Percentiles rank a stretch among this genome's conserved stretches.
Evolutionary conservation across 2,329 filamentous ascomycete genomes (phyloP).

Genomic region (Fusarium lateritium): DNA sequence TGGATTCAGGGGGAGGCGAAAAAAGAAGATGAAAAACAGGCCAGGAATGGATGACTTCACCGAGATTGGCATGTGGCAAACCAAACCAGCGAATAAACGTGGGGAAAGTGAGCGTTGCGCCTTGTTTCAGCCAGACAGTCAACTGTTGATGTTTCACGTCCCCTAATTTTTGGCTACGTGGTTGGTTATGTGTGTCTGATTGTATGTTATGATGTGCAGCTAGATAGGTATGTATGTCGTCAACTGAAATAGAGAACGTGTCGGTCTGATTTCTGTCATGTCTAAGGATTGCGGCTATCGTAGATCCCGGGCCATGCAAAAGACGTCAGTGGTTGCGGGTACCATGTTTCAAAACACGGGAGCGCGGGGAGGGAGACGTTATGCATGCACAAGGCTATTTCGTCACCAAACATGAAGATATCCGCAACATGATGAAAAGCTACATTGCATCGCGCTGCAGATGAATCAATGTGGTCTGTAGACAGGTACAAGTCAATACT

Average conservation of each 20-base stretch:
- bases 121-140: slow-evolving; percentile 27
- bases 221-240: slow-evolving; percentile 9
- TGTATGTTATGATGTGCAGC: slow-evolving; percentile 12
- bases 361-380: slow-evolving; percentile 10
- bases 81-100: slow-evolving; percentile 18
- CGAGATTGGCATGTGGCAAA: slow-evolving; percentile 47
- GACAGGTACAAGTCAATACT: not conserved
- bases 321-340: slow-evolving; percentile 36
- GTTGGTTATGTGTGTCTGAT: slow-evolving; percentile 20
- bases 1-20: slow-evolving; percentile 41
- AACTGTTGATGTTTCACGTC: slow-evolving; percentile 30
- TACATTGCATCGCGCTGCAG: slow-evolving; percentile 6
- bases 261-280: slow-evolving; percentile 6
- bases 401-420: slow-evolving; percentile 23
- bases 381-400: slow-evolving; percentile 12
- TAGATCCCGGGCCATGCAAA: slow-evolving; percentile 30
- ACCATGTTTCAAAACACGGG: slow-evolving; percentile 37
- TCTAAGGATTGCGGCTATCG: slow-evolving; percentile 19
- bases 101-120: slow-evolving; percentile 2
- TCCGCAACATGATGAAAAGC: slow-evolving; percentile 15
- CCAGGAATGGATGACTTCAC: slow-evolving; percentile 41
- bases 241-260: not conserved
- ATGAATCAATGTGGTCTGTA: slow-evolving; percentile 11
- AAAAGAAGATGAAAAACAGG: slow-evolving; percentile 19
- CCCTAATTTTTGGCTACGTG: slow-evolving; percentile 14